phyloP scores from a whole-genome alignment of 1,284 basidiomycete genomes.

The Grifola frondosa region DNA sequence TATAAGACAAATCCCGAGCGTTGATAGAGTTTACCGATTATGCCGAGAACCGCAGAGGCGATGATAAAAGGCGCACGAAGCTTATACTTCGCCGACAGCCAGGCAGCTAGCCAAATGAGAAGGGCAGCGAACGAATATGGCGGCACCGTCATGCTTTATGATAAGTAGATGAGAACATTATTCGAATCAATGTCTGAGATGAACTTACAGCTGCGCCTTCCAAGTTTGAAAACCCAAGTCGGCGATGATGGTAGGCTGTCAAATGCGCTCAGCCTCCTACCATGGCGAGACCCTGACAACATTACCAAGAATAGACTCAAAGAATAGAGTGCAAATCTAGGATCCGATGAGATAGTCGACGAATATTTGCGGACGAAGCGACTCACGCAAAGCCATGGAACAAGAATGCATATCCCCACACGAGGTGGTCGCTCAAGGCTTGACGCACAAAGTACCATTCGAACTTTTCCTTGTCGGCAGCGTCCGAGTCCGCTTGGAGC shows the following conservation, averaged over 20 bases:
- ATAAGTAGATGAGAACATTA: background rate
- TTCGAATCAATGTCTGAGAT: conserved; percentile 8
- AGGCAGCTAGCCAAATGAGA: conserved; percentile 39
- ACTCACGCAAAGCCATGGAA: conserved; percentile 28
- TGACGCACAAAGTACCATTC: conserved; percentile 25
- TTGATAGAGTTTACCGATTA: conserved; percentile 67
- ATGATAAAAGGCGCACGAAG: conserved; percentile 60
- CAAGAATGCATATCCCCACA: conserved; percentile 4
- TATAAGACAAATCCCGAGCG: too few species aligned
- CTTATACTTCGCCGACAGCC: conserved; percentile 36
- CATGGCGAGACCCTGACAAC: background rate
- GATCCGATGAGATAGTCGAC: conserved; percentile 15
- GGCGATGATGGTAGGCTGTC: conserved; percentile 34
- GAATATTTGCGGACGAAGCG: conserved; percentile 49
- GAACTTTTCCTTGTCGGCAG: conserved; percentile 32
- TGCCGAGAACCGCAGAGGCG: conserved; percentile 48
- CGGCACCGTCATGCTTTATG: conserved; percentile 55
- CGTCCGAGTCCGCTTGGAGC: conserved; percentile 31
- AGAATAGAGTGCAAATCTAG: conserved; percentile 19
- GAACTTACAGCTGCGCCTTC: conserved; percentile 24
- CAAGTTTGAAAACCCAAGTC: conserved; percentile 28
- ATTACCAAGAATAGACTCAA: conserved; percentile 7
- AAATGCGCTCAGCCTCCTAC: too few species aligned
- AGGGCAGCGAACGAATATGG: conserved; percentile 50
- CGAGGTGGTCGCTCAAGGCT: conserved; percentile 23